Evolutionary conservation across 805 yeast species (phyloP), one percentile per base, ranked within the genome.

Genomic region (Ogataea zsoltii): DNA sequence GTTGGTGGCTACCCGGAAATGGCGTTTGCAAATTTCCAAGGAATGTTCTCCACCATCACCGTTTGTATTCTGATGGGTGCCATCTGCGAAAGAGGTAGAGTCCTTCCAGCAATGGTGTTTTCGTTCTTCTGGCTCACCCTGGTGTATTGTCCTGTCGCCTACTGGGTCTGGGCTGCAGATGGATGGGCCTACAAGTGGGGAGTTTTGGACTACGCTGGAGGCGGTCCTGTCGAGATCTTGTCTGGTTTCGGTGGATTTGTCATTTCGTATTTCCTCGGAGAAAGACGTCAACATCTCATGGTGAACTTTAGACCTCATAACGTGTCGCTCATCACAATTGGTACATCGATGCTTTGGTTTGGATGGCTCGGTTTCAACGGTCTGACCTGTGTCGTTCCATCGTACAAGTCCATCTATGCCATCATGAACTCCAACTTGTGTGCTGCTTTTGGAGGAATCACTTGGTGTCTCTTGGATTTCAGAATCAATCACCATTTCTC

Each of bases 361-460:
- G 98, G 98, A 6, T 92, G 99, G 99, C 75, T 92, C 44, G 90
- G 94, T 14, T 92, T 92, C 78, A 94, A 92, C 65, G 96, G 97
- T 16, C 94, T 92, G 45, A 82, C 96, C 11, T 86, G 96, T 45
- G 73, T 82, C 14, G 83, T 85, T 36, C 96, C 97, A 7, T 83
- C 87, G 40, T 67, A 90, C 54, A 81, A 88, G 57, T 91, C 96
- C 1, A 83, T 88, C 12, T 90, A 90, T 62, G 91, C 97, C 18
- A 84, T 91, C 65, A 80, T 90, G 86, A 92, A 94, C 69, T 83
- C 97, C 7, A 92, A 91, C 65, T 60, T 94, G 44, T 80, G 92
- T 55, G 98, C 96, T 2, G 88, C 88, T 1, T 81, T 88, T 48
- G 98, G 95, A 12, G 97, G 95, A 4, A 73, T 91, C 63, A 75